Evolutionary conservation across 108 stramenopile genomes (phyloP), one percentile per base, ranked within the genome.

Genomic region (Cyclostephanos invisitatus): DNA sequence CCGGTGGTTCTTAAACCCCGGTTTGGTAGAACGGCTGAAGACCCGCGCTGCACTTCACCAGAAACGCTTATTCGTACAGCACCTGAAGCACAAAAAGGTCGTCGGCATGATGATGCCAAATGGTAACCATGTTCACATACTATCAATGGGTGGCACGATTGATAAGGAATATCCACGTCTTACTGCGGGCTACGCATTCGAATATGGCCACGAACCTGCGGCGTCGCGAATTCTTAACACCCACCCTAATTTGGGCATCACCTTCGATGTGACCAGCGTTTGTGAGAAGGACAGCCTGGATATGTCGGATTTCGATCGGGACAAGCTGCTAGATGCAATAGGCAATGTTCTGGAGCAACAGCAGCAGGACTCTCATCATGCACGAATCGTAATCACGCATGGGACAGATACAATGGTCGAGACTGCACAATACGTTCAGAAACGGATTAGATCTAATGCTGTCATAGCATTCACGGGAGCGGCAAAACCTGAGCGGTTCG

Each of bases 381-480:
- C 11, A 44, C 61, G 82, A 62, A 72, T 86, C 11, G 72, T 86
- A 50, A 62, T 86, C 7, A 86, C 85, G 17, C 85, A 86, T 75
- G 85, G 85, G 5, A 86, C 85, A 1, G 85, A 86, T 50, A 86
- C 83, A 3, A 81, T 86, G 85, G 73, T 77, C 15, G 83, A 83
- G 21, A 83, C 82, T 59, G 85, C 83, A 10, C 21, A 27, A 27
- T 81, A 32, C 29, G 29, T 86, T n/a, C 59, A 67, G 8, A 32
- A 68, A 37, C n/a, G 50, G 21, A 2, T 79, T 0, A 37, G n/a
- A 7, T 29, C 15, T 25, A 18, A 46, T 36, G 18, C 57, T 66
- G 57, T 69, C 14, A 72, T 85, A 54, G 74, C 82, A 29, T 76
- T 85, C 47, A 86, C 85, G 18, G 85, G 85, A 29, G 82, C 85